Conservation (phyloP, 495 filamentous ascomycete species). For the Bacidia rubella region DNA sequence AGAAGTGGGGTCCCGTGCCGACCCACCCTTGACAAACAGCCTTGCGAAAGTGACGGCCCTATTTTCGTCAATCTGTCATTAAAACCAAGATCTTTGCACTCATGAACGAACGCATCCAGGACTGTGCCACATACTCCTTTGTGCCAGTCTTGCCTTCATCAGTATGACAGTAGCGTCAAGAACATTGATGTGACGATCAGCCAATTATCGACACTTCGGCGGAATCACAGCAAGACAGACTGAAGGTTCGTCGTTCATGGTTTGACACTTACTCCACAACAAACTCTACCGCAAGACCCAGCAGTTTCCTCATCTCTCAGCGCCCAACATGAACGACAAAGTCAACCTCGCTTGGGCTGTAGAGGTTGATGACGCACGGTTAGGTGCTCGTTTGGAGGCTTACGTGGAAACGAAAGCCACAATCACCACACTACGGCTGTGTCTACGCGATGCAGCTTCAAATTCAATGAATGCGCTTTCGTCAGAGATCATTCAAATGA, state of each 20-base stretch:
- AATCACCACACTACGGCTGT: not conserved
- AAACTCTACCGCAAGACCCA: not conserved
- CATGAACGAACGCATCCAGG: too few species aligned
- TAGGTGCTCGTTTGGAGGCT: slow-evolving; percentile 1
- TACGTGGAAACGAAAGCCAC: not conserved
- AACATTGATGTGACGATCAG: too few species aligned
- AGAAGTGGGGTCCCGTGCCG: too few species aligned
- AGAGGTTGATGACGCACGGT: not conserved
- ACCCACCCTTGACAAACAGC: too few species aligned
- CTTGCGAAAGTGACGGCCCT: too few species aligned
- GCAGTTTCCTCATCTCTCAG: not conserved
- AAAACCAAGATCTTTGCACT: too few species aligned
- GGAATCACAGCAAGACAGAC: too few species aligned
- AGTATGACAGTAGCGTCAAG: too few species aligned
- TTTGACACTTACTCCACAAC: not conserved
- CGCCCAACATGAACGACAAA: not conserved
- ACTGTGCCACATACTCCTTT: too few species aligned
- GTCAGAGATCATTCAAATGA: not conserved
- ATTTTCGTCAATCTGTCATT: too few species aligned
- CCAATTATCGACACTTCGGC: too few species aligned
- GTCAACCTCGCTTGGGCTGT: slow-evolving; percentile 2
- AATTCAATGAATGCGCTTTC: not conserved
- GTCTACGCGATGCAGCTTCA: not conserved
- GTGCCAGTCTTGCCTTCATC: too few species aligned
- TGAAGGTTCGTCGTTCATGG: not conserved